A percentile compares a stretch with the other conserved stretches of the same genome.
Conservation (phyloP, 805 yeast genomes). For the Ogataea populi-albae region DNA sequence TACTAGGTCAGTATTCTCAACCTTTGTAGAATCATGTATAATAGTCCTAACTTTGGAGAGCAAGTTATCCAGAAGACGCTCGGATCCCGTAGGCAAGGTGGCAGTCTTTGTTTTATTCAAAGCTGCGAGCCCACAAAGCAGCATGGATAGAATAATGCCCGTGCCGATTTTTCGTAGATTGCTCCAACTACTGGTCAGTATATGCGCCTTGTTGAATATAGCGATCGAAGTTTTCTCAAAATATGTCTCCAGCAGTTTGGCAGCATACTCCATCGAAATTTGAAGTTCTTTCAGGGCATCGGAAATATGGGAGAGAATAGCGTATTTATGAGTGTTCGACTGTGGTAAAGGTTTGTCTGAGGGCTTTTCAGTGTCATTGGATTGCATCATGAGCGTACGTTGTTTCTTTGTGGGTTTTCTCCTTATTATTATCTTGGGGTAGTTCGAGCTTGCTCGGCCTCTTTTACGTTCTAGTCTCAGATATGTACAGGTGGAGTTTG, state of each 20-base stretch:
- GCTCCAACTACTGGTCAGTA: constrained; percentile 4
- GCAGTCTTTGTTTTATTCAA: too few relatives aligned
- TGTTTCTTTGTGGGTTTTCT: constrained; percentile 25
- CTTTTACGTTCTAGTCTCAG: constrained; percentile 42
- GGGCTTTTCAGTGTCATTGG: neutral
- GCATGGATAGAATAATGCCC: constrained; percentile 10
- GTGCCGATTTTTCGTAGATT: constrained; percentile 8
- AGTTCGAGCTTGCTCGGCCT: constrained; percentile 44
- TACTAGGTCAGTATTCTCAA: constrained; percentile 16
- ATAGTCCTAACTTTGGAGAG: constrained; percentile 9
- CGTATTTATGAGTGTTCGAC: too few relatives aligned
- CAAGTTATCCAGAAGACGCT: too few relatives aligned
- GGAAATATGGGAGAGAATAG: constrained; percentile 8
- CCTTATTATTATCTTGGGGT: constrained; percentile 34
- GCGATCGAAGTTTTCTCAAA: constrained; percentile 11
- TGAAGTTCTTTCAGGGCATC: constrained; percentile 6
- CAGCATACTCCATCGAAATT: constrained; percentile 7
- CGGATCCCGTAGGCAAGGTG: too few relatives aligned
- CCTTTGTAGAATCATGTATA: constrained; percentile 14
- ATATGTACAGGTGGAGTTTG: constrained; percentile 38
- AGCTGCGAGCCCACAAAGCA: constrained; percentile 10
- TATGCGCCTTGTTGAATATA: constrained; percentile 8
- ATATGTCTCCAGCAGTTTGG: constrained; percentile 11
- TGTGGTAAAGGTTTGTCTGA: too few relatives aligned
- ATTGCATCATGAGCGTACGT: neutral